These are phyloP conservation scores for Podaxis sp. DNA, from an alignment of 768 basidiomycete species.

Conservation along the genomic window DNA sequence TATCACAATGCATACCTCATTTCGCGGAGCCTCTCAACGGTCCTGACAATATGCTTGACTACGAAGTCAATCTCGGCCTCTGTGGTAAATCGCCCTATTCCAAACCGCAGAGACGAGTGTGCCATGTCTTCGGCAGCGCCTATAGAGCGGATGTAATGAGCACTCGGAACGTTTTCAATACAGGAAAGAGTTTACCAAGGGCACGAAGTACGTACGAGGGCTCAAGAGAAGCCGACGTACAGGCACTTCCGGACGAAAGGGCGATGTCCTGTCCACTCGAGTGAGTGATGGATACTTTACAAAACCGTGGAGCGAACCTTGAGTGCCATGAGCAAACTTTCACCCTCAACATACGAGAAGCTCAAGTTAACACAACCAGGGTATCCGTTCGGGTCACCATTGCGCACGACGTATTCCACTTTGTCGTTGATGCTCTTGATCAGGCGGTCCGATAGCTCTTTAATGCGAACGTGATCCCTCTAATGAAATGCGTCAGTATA, in stretches of 20 bases:
- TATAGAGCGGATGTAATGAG: slow-evolving; percentile 25
- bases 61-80: slow-evolving; percentile 97
- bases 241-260: slow-evolving; percentile 96
- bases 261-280: slow-evolving; percentile 77
- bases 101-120: slow-evolving; percentile 95
- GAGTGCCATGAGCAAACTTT: slow-evolving; percentile 95
- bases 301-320: slow-evolving; percentile 50
- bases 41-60: slow-evolving; percentile 78
- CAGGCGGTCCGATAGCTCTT: slow-evolving; percentile 75
- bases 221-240: slow-evolving; percentile 97
- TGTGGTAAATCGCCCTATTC: slow-evolving; percentile 97
- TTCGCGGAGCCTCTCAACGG: slow-evolving; percentile 87
- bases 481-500: slow-evolving; percentile 34
- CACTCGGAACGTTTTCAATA: background rate
- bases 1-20: slow-evolving; percentile 65
- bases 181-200: slow-evolving; percentile 53
- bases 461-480: slow-evolving; percentile 79
- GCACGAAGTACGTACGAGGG: slow-evolving; percentile 98
- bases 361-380: slow-evolving; percentile 95
- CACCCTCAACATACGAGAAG: slow-evolving; percentile 96
- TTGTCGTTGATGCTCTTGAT: slow-evolving; percentile 77
- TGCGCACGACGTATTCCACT: slow-evolving; percentile 90
- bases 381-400: slow-evolving; percentile 90
- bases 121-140: slow-evolving; percentile 99
- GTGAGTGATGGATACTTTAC: background rate